Conservation (phyloP, 179 eudicot genomes). For the Spergularia azorica region DNA sequence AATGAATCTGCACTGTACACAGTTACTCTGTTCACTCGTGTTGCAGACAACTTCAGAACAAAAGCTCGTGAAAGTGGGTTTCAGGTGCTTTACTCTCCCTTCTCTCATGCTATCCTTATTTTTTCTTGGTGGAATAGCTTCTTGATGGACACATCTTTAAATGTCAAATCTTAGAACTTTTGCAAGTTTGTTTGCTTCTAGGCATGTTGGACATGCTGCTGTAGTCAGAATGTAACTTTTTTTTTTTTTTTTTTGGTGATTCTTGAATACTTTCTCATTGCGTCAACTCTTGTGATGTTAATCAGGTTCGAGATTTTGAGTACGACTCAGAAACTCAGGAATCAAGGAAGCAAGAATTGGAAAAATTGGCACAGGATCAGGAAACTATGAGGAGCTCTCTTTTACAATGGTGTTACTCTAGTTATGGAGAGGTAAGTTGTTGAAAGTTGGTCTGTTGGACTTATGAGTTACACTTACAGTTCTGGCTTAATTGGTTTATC, state of each 20-base stretch:
- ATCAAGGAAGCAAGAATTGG: constrained; percentile 74
- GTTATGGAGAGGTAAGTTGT: constrained; percentile 84
- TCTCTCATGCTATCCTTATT: neutral
- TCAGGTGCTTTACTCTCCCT: constrained; percentile 49
- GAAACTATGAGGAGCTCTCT: constrained; percentile 82
- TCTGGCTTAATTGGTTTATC: neutral
- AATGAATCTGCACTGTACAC: constrained; percentile 96
- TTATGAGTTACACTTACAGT: neutral
- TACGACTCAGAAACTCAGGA: constrained; percentile 81
- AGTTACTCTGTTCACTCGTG: constrained; percentile 79
- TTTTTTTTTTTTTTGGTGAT: neutral
- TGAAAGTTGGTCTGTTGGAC: neutral
- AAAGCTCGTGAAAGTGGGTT: constrained; percentile 96
- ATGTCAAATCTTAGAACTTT: neutral
- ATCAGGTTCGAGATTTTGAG: constrained; percentile 92
- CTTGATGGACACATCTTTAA: neutral
- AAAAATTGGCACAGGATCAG: constrained; percentile 79
- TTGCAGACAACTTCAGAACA: constrained; percentile 85
- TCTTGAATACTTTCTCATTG: constrained; percentile 8
- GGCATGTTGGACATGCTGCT: neutral
- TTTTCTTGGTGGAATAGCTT: neutral
- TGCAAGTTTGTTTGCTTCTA: neutral
- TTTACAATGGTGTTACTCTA: constrained; percentile 92
- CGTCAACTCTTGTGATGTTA: constrained; percentile 17
- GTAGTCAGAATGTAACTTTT: neutral